Evolutionary conservation across 2,329 filamentous ascomycete species (phyloP), one percentile per base, ranked within the genome.

Genomic region (Colletotrichum melonis): DNA sequence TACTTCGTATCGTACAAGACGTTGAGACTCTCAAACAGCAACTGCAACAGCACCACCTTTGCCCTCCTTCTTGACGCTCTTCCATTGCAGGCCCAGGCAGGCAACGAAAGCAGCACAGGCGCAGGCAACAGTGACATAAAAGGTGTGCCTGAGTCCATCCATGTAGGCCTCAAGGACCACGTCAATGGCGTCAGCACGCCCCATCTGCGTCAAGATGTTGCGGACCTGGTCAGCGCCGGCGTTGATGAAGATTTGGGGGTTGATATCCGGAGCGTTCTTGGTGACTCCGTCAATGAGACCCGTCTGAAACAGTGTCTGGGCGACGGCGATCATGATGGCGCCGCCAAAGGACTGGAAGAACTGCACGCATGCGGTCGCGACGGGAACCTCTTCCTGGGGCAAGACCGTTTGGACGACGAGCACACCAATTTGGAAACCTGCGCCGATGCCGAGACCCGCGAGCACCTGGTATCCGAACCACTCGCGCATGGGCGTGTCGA

Each of bases 271-370:
- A 16, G 85, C 82, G 72, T 84, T 79, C 2, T 77, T 71, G n/a
- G 78, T 75, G 4, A 94, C 83, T 46, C 88, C 84, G 4, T 85
- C 80, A 58, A 90, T 82, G 22, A 94, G 83, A 0, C 87, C 89
- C 77, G 93, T 93, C 75, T 90, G 88, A 83, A 94, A 93, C 58
- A 93, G 86, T 24, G 91, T 90, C 79, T 94, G 90, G 0, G 89
- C 89, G 11, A 93, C 89, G 6, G 89, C 88, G 60, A 94, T 88
- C 76, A 90, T 89, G 28, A 94, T 81, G 2, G 92, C 90, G 4
- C 92, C 92, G 54, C 92, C 92, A 4, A 94, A 85, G 1, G 87
- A 86, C 78, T 93, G 90, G 82, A 90, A 91, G 81, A 94, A 92
- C 46, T 87, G 85, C 1, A 89, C 84, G 63, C 83, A 86, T 6